A percentile compares a stretch with the other conserved stretches of the same genome.
phyloP scores from a whole-genome alignment of 1,139 yeast genomes.

The Scheffersomyces segobiensis region DNA sequence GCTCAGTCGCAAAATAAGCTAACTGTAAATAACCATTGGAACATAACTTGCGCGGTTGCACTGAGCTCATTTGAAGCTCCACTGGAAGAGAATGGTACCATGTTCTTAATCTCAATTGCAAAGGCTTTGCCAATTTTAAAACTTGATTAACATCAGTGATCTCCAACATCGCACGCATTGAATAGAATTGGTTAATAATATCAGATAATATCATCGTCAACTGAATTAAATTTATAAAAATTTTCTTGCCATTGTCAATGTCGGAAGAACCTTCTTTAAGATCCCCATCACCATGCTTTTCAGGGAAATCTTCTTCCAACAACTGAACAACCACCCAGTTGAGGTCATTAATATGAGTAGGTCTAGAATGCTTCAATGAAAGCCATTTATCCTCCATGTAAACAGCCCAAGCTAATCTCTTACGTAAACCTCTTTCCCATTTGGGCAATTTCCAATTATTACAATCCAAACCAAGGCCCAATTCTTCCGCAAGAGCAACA shows the following conservation, averaged over 20 bases:
- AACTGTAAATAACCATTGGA: conserved; percentile 76
- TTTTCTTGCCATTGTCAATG: conserved; percentile 67
- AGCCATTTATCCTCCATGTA: conserved; percentile 90
- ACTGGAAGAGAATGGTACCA: conserved; percentile 85
- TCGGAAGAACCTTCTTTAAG: conserved; percentile 64
- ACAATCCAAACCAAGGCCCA: conserved; percentile 85
- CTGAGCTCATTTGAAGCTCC: conserved; percentile 63
- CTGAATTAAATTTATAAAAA: conserved; percentile 70
- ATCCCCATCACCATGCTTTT: conserved; percentile 59
- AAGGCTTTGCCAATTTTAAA: conserved; percentile 75
- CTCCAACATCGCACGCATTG: conserved; percentile 62
- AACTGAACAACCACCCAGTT: conserved; percentile 72
- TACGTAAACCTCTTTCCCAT: conserved; percentile 87
- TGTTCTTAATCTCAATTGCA: conserved; percentile 71
- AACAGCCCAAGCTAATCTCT: conserved; percentile 91
- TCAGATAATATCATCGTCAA: conserved; percentile 72
- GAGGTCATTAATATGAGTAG: conserved; percentile 67
- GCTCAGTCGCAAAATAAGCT: conserved; percentile 85
- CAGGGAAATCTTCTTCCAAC: conserved; percentile 75
- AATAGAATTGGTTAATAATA: conserved; percentile 67
- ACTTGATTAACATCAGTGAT: conserved; percentile 63
- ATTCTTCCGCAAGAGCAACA: conserved; percentile 80
- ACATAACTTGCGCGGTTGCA: conserved; percentile 60
- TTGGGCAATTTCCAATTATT: conserved; percentile 85
- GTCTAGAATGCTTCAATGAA: conserved; percentile 72